Conservation (phyloP, 2,329 filamentous ascomycete species). For the Sclerotinia borealis region DNA sequence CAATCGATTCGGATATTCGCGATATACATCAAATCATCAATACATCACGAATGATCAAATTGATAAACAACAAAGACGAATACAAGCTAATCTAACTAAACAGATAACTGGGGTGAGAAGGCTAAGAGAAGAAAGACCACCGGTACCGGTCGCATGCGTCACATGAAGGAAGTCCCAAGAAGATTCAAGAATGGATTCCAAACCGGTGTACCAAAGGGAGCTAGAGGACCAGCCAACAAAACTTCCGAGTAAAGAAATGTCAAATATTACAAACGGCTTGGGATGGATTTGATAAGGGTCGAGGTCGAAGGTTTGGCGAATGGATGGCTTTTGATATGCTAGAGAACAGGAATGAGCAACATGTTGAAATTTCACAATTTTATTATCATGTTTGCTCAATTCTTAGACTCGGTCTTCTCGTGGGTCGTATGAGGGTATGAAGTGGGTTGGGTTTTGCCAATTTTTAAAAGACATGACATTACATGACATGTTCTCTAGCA, state of each 20-base stretch:
- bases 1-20: background rate
- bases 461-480: constrained; percentile 5
- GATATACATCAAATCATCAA: background rate
- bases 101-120: constrained; percentile 99
- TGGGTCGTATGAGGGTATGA: background rate
- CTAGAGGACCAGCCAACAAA: constrained; percentile 54
- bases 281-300: constrained; percentile 30
- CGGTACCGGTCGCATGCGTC: constrained; percentile 91
- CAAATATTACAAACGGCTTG: constrained; percentile 32
- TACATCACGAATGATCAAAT: constrained; percentile 43
- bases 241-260: constrained; percentile 33
- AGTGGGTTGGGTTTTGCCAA: background rate
- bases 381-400: constrained; percentile 8
- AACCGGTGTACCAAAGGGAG: constrained; percentile 77
- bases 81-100: constrained; percentile 64
- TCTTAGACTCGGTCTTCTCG: constrained; percentile 2
- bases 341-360: constrained; percentile 7
- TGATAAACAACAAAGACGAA: constrained; percentile 43
- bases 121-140: constrained; percentile 99
- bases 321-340: constrained; percentile 11
- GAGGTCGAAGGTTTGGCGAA: constrained; percentile 25
- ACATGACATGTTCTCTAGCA: constrained; percentile 27
- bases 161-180: constrained; percentile 87
- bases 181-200: constrained; percentile 99
- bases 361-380: background rate